Base-by-base conservation (phyloP, 805 yeast genomes). In the Lipomyces mesembrius region DNA sequence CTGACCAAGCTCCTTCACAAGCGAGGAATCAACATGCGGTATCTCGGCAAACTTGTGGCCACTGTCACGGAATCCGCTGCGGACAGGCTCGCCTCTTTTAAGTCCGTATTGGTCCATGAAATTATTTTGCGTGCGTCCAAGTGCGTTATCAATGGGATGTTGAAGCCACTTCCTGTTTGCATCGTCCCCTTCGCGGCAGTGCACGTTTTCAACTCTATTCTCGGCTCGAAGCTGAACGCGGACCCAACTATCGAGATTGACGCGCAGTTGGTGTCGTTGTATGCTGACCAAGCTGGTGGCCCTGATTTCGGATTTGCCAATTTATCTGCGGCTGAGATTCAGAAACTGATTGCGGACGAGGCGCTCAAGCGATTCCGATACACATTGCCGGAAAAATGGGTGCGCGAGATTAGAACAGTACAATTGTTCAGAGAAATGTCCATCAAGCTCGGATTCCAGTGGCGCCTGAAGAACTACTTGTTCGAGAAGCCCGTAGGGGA, bases 21-120 rank as follows among this genome's bases (percentile, higher is more conserved):
- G 69, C 81, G 82, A 63, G 99, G 99, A 82, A 87, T 94, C 77
- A 93, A 92, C 77, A 76, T 93, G 79, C 89, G 98, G 80, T 94
- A 94, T 75, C 82, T 94, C 74, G 97, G 97, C 67, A 77, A 74
- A 20, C 43, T 67, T 12, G 49, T 58, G 20, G 64, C 49, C 14
- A 61, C 58, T 14, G 43, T 59, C 11, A 59, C 75, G 73, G 22
- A 78, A 75, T 35, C 49, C 2, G 43, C 60, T 34, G 75, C 76
- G 34, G 73, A 77, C n/a, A 74, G 77, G 53, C 79, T 79, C 53
- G 78, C 76, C 52, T 76, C 77, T 70, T 80, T 85, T 67, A 77
- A 82, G 64, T 75, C 73, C 14, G 77, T 87, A 52, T 77, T 87
- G 37, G 76, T 80, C 54, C 85, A 82, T 63, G 98, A 93, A 78